Evolutionary conservation across 2,329 filamentous ascomycete genomes (phyloP).

Genomic region (Ophiocordyceps camponoti-rufipedis): DNA sequence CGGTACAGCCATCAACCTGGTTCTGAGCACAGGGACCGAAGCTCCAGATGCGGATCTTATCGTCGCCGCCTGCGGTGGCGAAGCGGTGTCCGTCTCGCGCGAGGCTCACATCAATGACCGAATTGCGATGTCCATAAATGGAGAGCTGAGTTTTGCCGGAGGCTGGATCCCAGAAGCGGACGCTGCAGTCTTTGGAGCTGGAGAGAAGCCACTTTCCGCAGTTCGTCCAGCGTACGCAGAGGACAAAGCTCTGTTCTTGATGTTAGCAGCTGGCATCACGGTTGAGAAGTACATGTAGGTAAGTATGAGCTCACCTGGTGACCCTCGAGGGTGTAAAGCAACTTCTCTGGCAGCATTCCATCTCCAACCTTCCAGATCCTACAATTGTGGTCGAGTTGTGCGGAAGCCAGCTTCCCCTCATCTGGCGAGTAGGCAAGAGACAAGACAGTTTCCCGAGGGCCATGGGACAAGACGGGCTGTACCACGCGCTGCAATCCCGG

Average conservation of each 20-base stretch:
- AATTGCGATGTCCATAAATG: not conserved
- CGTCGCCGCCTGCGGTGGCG: not conserved
- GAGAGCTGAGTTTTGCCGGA: not conserved
- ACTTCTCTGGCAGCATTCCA: not conserved
- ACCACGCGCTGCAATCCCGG: not conserved
- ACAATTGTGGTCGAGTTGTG: not conserved
- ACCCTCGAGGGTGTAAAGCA: not conserved
- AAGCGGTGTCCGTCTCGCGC: not conserved
- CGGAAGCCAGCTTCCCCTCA: not conserved
- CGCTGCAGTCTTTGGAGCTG: not conserved
- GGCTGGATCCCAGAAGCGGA: not conserved
- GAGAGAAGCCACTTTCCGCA: not conserved
- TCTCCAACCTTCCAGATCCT: not conserved
- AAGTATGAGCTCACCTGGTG: too few species aligned
- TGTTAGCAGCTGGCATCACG: too few species aligned
- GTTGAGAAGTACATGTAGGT: too few species aligned
- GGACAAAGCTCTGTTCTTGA: not conserved
- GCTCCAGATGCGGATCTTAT: not conserved
- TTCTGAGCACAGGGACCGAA: too few species aligned
- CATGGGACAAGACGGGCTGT: too few species aligned
- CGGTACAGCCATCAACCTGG: too few species aligned
- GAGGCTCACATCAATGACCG: not conserved
- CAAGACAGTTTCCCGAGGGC: not conserved
- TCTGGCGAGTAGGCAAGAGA: not conserved
- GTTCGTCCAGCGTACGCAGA: not conserved